phyloP scores from a whole-genome alignment of 805 yeast genomes.

The Yarrowia sp. region DNA sequence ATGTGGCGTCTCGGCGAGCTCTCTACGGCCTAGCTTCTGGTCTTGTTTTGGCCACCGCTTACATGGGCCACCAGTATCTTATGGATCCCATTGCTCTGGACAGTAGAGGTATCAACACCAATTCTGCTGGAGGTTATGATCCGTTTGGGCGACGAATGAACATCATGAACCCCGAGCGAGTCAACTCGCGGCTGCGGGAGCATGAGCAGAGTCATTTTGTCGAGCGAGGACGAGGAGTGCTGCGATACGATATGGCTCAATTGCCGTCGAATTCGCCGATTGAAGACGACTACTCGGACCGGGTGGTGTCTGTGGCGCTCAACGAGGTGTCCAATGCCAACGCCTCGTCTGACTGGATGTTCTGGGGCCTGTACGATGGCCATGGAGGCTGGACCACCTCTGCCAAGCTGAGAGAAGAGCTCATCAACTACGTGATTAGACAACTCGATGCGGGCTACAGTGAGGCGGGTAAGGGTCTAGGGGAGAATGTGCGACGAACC shows the following conservation, averaged over 20 bases:
- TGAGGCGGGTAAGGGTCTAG: constrained; percentile 55
- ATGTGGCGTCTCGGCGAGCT: constrained; percentile 18
- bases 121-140: constrained; percentile 35
- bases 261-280: constrained; percentile 90
- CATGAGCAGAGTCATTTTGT: constrained; percentile 81
- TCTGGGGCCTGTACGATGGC: constrained; percentile 96
- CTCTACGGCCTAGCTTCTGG: constrained; percentile 35
- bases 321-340: constrained; percentile 53
- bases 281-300: constrained; percentile 92
- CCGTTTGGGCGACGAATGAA: constrained; percentile 26
- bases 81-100: constrained; percentile 38
- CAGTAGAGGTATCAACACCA: constrained; percentile 21
- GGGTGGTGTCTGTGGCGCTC: constrained; percentile 67
- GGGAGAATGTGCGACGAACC: constrained; percentile 59
- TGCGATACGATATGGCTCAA: constrained; percentile 88
- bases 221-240: constrained; percentile 84
- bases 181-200: constrained; percentile 69
- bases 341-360: constrained; percentile 76
- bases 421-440: constrained; percentile 76
- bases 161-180: constrained; percentile 59
- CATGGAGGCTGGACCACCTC: constrained; percentile 97
- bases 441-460: constrained; percentile 66
- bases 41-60: constrained; percentile 22
- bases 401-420: constrained; percentile 78
- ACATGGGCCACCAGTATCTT: constrained; percentile 34